Base-by-base conservation (phyloP, 2,329 filamentous ascomycete genomes). In the Paecilomyces sp. region DNA sequence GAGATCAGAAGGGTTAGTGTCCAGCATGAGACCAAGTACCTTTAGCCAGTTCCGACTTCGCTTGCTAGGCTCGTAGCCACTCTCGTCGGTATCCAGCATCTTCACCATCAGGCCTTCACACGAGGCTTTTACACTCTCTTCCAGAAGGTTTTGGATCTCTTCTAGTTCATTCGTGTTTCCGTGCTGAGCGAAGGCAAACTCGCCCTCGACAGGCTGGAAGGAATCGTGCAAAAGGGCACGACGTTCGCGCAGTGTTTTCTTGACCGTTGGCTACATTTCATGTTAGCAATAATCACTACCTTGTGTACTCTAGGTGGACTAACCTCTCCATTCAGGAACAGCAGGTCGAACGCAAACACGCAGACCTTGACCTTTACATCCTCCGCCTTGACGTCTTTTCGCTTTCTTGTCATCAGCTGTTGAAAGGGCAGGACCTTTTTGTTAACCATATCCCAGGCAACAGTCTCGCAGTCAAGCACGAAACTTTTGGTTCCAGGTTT, bases 51-150 rank as follows among this genome's bases (percentile, higher is more conserved):
- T 99, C 61, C 94, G 90, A 76, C 91, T 96, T 64, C 94, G 88
- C 74, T 96, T 96, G 69, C 91, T 96, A 22, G 94, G 94, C 76
- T 97, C 93, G 72, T 99, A 99, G 67, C 90, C 91, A 66, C 91
- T 96, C 75, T 97, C 93, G 6, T 85, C 80, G 0, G 93, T 94
- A 72, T 97, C 93, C 61, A 99, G 79, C 94, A 99, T 99, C 80
- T 99, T 99, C 13, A 99, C 94, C 94, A 99, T 99, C 57, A 99
- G 81, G 11, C 94, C 94, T 79, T 99, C 94, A 71, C 94, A 99
- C 0, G 91, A 95, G 1, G 92, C 91, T 75, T 96, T 96, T 64
- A 99, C 89, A 68, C 90, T 94, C 61, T 97, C 93, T 69, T 99
- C 94, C 1, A 99, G 82, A 68, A 99, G 89, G 1, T 82, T 83